phyloP scores from a whole-genome alignment of 2,329 filamentous ascomycete genomes.

The Penicillium fuscoglaucum region DNA sequence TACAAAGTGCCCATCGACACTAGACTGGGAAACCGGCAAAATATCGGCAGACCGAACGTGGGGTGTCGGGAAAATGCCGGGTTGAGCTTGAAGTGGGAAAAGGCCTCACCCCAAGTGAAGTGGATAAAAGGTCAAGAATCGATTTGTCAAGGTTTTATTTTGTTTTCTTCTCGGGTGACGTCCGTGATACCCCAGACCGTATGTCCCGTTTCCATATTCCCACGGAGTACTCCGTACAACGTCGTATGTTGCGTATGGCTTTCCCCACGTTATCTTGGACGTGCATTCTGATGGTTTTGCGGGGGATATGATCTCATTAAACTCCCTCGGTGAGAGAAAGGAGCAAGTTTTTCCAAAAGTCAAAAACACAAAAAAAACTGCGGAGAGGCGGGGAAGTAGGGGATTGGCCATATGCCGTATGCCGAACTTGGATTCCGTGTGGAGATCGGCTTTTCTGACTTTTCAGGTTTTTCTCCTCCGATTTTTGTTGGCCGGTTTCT shows the following conservation, averaged over 20 bases:
- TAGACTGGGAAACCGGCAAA: neutral
- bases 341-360: neutral
- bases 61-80: neutral
- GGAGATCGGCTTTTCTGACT: neutral
- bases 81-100: neutral
- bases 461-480: neutral
- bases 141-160: slow-evolving; percentile 7
- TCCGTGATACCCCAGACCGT: neutral
- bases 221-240: too few species aligned
- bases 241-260: neutral
- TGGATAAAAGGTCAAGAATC: neutral
- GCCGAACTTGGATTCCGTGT: neutral
- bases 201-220: neutral
- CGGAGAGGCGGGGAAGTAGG: slow-evolving; percentile 7
- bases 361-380: neutral
- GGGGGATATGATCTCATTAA: slow-evolving; percentile 6
- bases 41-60: slow-evolving; percentile 5
- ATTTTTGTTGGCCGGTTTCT: slow-evolving; percentile 1
- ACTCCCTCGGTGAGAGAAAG: slow-evolving; percentile 9
- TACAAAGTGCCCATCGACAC: neutral
- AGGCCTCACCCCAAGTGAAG: neutral
- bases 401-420: neutral
- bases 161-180: neutral
- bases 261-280: neutral
- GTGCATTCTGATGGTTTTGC: neutral